phyloP scores from a whole-genome alignment of 768 basidiomycete genomes.

The Coprinopsis sp. region DNA sequence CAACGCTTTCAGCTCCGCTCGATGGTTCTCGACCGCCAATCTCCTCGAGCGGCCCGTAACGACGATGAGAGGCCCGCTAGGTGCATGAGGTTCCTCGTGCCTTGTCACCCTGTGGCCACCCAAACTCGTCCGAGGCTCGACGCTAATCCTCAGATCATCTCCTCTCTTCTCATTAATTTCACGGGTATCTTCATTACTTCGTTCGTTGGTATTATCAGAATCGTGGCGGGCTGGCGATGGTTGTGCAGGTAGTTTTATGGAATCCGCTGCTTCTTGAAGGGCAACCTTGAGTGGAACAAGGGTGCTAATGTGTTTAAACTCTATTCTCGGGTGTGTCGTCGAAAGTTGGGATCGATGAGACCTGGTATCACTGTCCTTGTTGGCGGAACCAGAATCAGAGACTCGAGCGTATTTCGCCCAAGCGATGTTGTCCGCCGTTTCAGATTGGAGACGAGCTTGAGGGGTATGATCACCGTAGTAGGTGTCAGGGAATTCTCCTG shows the following conservation, averaged over 20 bases:
- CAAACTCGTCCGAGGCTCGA: no score
- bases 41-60: conserved; percentile 72
- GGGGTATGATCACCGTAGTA: conserved; percentile 63
- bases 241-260: not conserved
- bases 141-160: no score
- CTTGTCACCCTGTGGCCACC: no score
- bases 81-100: no score
- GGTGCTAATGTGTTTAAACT: conserved; percentile 54
- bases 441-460: conserved; percentile 66
- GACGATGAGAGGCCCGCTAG: conserved; percentile 40
- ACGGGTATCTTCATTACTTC: not conserved
- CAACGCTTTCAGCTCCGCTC: conserved; percentile 47
- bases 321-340: conserved; percentile 45
- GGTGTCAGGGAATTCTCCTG: conserved; percentile 56
- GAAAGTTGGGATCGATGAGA: conserved; percentile 15
- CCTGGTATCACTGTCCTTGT: conserved; percentile 8
- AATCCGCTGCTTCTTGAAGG: conserved; percentile 37
- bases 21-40: conserved; percentile 67
- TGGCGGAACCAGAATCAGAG: not conserved
- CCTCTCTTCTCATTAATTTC: no score
- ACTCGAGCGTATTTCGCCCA: conserved; percentile 58
- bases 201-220: not conserved
- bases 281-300: conserved; percentile 58
- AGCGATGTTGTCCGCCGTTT: conserved; percentile 76
- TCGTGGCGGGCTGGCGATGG: conserved; percentile 8